Percentiles rank a stretch among this genome's conserved stretches.
Conservation (phyloP, 129 eudicot species). For the Lactuca saligna region DNA sequence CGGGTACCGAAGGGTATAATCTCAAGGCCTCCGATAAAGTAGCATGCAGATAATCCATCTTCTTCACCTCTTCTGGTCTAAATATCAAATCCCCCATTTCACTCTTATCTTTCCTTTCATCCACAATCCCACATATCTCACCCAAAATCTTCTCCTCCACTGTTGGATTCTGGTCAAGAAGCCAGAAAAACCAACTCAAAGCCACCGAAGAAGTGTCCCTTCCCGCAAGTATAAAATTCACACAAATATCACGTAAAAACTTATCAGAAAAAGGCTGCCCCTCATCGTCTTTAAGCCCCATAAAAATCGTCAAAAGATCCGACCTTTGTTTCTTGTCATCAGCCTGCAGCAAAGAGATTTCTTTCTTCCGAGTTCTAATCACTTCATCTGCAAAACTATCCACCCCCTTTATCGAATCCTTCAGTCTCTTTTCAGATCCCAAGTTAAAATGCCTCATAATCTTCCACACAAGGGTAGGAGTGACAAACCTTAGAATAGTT, state of each 20-base stretch:
- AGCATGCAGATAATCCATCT: constrained; percentile 92
- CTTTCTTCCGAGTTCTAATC: constrained; percentile 77
- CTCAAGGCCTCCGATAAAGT: constrained; percentile 91
- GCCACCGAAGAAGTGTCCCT: constrained; percentile 99
- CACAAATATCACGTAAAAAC: constrained; percentile 89
- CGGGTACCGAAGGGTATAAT: constrained; percentile 93
- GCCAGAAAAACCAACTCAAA: constrained; percentile 97
- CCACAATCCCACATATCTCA: constrained; percentile 58
- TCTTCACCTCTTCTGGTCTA: constrained; percentile 81
- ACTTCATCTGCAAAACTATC: constrained; percentile 80
- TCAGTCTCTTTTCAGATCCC: constrained; percentile 65
- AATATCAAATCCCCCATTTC: constrained; percentile 39
- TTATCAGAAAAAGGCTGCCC: constrained; percentile 68
- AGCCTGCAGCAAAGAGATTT: constrained; percentile 35
- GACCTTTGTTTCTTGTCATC: constrained; percentile 53
- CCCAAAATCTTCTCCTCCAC: constrained; percentile 67
- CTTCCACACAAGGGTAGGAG: constrained; percentile 83
- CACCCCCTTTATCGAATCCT: constrained; percentile 67
- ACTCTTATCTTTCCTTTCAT: constrained; percentile 40
- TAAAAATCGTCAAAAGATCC: constrained; percentile 82
- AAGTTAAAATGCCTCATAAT: constrained; percentile 57
- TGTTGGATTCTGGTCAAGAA: constrained; percentile 59
- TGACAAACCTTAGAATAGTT: constrained; percentile 67
- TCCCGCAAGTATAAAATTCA: constrained; percentile 91
- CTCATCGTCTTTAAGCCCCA: constrained; percentile 75